Conservation (phyloP, 305 asterid species). For the Fraxinus angustifolia region DNA sequence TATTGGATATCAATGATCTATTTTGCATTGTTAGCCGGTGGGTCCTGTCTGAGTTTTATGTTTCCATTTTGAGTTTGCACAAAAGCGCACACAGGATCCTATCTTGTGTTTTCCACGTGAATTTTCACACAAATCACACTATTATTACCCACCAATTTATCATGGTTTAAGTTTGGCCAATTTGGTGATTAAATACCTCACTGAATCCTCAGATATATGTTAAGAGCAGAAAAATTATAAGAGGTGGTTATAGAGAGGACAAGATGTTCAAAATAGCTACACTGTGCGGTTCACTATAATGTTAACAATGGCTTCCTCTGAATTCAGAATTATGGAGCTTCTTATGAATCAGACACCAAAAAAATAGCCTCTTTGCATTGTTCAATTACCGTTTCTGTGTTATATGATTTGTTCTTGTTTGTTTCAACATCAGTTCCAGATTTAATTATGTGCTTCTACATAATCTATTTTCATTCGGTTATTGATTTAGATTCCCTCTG, state of each 20-base stretch:
- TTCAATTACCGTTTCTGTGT: background rate
- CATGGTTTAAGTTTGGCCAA: background rate
- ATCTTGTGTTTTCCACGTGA: background rate
- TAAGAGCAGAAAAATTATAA: background rate
- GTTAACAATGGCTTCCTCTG: background rate
- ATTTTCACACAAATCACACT: background rate
- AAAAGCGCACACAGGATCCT: background rate
- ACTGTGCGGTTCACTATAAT: background rate
- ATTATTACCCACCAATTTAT: background rate
- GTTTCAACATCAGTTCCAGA: background rate
- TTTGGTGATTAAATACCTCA: background rate
- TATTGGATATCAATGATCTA: conserved; percentile 16
- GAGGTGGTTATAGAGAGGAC: conserved; percentile 5
- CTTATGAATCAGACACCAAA: background rate
- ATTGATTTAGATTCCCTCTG: conserved; percentile 18
- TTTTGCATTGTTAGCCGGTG: conserved; percentile 14
- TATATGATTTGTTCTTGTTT: background rate
- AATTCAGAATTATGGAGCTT: conserved; percentile 4
- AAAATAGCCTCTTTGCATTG: background rate
- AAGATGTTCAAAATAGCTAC: background rate
- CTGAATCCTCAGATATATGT: conserved; percentile 1
- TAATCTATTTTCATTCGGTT: background rate
- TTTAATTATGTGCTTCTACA: background rate
- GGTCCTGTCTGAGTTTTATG: conserved; percentile 17
- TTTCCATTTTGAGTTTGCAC: conserved; percentile 17